Evolutionary conservation across 140 eudicot species (phyloP).

Genomic region (Cichorium intybus): DNA sequence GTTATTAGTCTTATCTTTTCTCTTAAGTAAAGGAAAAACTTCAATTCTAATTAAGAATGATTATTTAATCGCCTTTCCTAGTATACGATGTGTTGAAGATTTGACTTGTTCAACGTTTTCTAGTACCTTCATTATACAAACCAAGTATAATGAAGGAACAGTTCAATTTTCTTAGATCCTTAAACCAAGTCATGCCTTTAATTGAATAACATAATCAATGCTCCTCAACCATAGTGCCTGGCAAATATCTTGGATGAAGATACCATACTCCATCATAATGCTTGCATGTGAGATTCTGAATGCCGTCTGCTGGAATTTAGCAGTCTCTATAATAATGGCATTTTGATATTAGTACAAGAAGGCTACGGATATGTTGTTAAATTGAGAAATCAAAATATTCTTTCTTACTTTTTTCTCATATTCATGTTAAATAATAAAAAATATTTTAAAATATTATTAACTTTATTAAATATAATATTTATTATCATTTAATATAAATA

Average conservation of each 20-base stretch:
- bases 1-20: not conserved
- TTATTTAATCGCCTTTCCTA: not conserved
- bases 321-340: not conserved
- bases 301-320: conserved; percentile 24
- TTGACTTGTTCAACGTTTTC: conserved; percentile 18
- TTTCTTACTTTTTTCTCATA: too few relatives aligned
- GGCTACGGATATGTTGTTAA: too few relatives aligned
- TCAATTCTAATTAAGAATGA: not conserved
- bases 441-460: too few relatives aligned
- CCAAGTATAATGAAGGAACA: conserved; percentile 14
- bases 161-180: conserved; percentile 29
- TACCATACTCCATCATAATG: conserved; percentile 15
- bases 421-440: too few relatives aligned
- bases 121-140: conserved; percentile 2
- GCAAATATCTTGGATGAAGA: conserved; percentile 36
- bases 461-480: too few relatives aligned
- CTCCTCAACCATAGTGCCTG: conserved; percentile 31
- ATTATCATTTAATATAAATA: too few relatives aligned
- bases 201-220: conserved; percentile 24
- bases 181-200: conserved; percentile 12
- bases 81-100: not conserved
- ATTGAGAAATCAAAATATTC: too few relatives aligned
- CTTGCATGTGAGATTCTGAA: conserved; percentile 37
- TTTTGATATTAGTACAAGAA: not conserved
- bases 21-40: conserved; percentile 9